These are phyloP conservation scores for Paspalum vaginatum DNA, from an alignment of 176 grass and related monocot genomes.

Conservation along the genomic window DNA sequence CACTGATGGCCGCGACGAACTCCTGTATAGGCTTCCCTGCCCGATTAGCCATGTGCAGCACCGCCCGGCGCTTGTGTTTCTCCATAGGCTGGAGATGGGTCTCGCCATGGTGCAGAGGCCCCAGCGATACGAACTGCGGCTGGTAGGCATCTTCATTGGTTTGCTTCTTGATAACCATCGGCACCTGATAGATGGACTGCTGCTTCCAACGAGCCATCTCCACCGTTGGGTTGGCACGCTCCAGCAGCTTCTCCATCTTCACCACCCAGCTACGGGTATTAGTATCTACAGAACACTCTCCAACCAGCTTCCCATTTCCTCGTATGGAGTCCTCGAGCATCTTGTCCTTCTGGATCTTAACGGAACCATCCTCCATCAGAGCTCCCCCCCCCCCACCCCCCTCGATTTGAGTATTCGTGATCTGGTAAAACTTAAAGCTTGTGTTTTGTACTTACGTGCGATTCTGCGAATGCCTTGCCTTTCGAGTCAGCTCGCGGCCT, in stretches of 20 bases:
- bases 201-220: background rate
- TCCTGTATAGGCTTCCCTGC: constrained; percentile 12
- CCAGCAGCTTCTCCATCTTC: background rate
- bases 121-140: constrained; percentile 49
- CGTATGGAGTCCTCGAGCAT: too few species aligned
- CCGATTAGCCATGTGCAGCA: constrained; percentile 39
- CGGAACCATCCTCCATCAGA: too few species aligned
- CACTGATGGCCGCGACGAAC: constrained; percentile 35
- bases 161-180: constrained; percentile 19
- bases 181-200: background rate
- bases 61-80: constrained; percentile 22
- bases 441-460: too few species aligned
- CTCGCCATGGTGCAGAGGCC: constrained; percentile 55
- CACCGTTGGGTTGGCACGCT: too few species aligned
- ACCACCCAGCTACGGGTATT: background rate
- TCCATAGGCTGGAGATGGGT: constrained; percentile 48
- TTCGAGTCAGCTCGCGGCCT: too few species aligned
- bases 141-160: constrained; percentile 31
- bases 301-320: too few species aligned
- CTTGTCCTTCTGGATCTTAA: too few species aligned
- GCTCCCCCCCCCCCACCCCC: too few species aligned
- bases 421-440: too few species aligned
- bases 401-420: too few species aligned
- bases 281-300: background rate
- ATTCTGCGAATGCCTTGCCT: too few species aligned